Evolutionary conservation across 2,329 filamentous ascomycete genomes (phyloP), one percentile per base, ranked within the genome.

Genomic region (Fusarium sp.): DNA sequence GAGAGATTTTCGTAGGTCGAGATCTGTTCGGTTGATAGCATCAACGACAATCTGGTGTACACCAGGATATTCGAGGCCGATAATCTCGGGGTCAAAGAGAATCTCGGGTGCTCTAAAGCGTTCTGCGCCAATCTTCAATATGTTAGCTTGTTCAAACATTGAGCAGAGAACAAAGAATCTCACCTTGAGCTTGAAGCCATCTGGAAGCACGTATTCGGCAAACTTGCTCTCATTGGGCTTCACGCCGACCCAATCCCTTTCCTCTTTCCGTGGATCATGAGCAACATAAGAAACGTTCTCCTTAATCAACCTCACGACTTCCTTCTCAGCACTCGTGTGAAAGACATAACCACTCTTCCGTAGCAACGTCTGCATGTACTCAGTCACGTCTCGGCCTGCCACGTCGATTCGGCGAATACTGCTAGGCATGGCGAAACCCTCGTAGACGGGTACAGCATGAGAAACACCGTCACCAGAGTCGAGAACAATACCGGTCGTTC

Each of bases 1-100:
- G 27, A 99, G 87, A 22, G 93, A 90, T 82, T 98, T 98, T 74
- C 96, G 92, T 61, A 99, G 88, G 83, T 99, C 96, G 81, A 99
- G 91, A 82, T 99, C 96, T 33, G 95, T 98, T 73, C 95, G 90
- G 81, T 92, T 94, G 82, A 99, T 99, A 57, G 96, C 91, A 80
- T 99, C 96, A 60, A 98, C 95, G 39, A 99, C 94, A 71, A 99
- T 98, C 83, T 99, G 96, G 83, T 99, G 96, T 61, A 99, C 92
- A 68, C 96, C 96, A 10, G 94, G 94, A 84, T 98, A 99, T 84
- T 99, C 96, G 57, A 97, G 91, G 15, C 96, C 76, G 76, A 99
- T 97, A 76, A 99, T 92, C 80, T 98, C 96, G 7, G 96, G 96
- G 77, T 98, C 95, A 82, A 99, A 99, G 33, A 99, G 89, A 76